Evolutionary conservation across 1,284 basidiomycete genomes (phyloP), one percentile per base, ranked within the genome.

Genomic region (Ganoderma multipileum): DNA sequence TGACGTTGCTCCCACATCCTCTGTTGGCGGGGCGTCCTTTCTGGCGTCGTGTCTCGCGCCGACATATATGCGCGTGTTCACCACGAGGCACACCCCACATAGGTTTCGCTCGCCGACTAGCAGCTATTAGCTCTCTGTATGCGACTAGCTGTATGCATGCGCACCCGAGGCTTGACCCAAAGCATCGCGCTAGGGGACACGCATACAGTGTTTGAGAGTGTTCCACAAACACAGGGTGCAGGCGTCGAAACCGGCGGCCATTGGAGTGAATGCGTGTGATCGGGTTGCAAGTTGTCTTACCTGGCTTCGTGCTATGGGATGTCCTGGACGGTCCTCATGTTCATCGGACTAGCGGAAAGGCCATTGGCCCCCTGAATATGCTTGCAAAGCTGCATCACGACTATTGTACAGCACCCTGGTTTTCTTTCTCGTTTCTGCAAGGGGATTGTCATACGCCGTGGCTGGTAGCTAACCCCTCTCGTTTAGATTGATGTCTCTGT

Each of bases 401-500:
- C 36, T 4, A 36, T n/a, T n/a, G n/a, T n/a, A n/a, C 36, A 36
- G 36, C 9, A 36, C 6, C 12, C 41, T 12, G 6, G 41, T 42
- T 42, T 42, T 12, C 41, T 3, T 42, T 42, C 18, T 12, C 42
- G n/a, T 8, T 33, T 33, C 8, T 8, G 8, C 33, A 33, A 33
- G 33, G 12, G 42, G 38, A 9, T 11, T 39, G 12, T 39, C 38
- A 39, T 39, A 11, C 9, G 38, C 9, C 38, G 12, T 39, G 38
- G 12, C 4, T 11, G 5, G 2, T 39, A 14, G 52, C 52, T 55
- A 18, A 55, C 52, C 20, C 23, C 61, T 64, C 50, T 39, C 47
- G 20, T 36, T 16, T 78, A 97, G 96, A 99, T 99, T 76, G 97
- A 99, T 80, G 95, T 99, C 57, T 93, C 95, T 11, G 97, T 99